These are phyloP conservation scores for Telopea speciosissima DNA, from an alignment of 177 flowering plant genomes.

Conservation along the genomic window DNA sequence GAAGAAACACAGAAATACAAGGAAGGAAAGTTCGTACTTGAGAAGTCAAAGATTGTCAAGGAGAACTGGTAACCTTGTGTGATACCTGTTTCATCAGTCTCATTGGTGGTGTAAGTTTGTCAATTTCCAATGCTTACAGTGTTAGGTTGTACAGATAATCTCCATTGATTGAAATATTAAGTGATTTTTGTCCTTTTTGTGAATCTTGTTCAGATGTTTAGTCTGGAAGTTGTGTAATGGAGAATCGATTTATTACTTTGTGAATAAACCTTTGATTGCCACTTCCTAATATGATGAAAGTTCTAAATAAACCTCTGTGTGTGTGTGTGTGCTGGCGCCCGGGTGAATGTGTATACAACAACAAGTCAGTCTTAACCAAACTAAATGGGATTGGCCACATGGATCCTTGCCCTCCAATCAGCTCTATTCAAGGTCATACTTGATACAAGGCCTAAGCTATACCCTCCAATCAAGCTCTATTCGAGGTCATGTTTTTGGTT, in stretches of 20 bases:
- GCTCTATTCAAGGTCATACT: too few relatives aligned
- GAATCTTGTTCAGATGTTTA: background rate
- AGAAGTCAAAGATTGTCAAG: conserved; percentile 58
- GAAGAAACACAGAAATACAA: conserved; percentile 79
- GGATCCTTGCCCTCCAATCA: too few relatives aligned
- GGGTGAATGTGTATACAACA: too few relatives aligned
- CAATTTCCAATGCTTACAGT: background rate
- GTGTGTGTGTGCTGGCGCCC: background rate
- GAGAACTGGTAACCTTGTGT: background rate
- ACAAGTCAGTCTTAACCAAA: too few relatives aligned
- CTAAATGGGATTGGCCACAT: too few relatives aligned
- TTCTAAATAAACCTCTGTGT: background rate
- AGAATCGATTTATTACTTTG: conserved; percentile 7
- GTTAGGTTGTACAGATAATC: conserved; percentile 26
- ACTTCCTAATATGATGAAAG: background rate
- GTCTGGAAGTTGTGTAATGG: conserved; percentile 12
- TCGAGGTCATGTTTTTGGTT: too few relatives aligned
- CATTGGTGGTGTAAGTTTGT: background rate
- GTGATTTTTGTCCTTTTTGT: conserved; percentile 12
- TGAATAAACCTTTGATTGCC: conserved; percentile 11
- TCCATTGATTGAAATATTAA: conserved; percentile 16
- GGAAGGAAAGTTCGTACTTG: conserved; percentile 82
- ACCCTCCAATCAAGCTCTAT: too few relatives aligned
- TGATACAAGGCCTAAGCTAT: too few relatives aligned
- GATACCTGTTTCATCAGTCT: background rate